Base-by-base conservation (phyloP, 331 rosid species). In the Malus hybrid region DNA sequence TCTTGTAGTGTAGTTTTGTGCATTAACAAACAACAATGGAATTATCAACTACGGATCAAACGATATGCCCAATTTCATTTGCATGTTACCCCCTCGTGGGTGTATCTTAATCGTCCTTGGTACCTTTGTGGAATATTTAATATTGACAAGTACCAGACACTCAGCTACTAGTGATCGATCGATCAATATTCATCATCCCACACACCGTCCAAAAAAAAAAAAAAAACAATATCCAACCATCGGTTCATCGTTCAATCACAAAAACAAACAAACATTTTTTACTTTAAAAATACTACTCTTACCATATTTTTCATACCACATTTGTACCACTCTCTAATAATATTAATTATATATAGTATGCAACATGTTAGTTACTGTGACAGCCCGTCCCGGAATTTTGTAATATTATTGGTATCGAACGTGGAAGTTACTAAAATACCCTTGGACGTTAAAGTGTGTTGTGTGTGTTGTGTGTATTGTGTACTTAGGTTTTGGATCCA, bases 31-130 rank as follows among this genome's bases (percentile, higher is more conserved):
- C 84, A 88, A 84, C 82, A 79, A 84, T 42, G 61, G 61, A 72
- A 16, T 31, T 64, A 73, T 39, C 28, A 81, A 42, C 13, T 42
- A 42, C 1, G 46, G 46, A 42, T 42, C 46, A 81, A 86, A 76
- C 77, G 48, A 76, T 36, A 60, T 73, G 80, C 78, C 84, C 80
- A 27, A 52, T 52, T 52, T 52, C 57, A 12, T 67, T 55, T 77
- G 88, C 97, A 91, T 81, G 97, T 90, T 89, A 89, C 91, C 85
- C 87, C 89, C 96, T 89, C 89, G 90, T 91, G 96, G 86, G 87
- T 57, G 71, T 83, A 77, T 87, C 89, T 76, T 87, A 79, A 83
- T 85, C 87, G 83, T 86, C 90, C 87, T 81, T 73, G 11, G 84
- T 82, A 82, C 79, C 61, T 85, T 83, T 66, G 75, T 73, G 57